phyloP scores from a whole-genome alignment of 2,329 filamentous ascomycete genomes.

The Neopestalotiopsis sp. region DNA sequence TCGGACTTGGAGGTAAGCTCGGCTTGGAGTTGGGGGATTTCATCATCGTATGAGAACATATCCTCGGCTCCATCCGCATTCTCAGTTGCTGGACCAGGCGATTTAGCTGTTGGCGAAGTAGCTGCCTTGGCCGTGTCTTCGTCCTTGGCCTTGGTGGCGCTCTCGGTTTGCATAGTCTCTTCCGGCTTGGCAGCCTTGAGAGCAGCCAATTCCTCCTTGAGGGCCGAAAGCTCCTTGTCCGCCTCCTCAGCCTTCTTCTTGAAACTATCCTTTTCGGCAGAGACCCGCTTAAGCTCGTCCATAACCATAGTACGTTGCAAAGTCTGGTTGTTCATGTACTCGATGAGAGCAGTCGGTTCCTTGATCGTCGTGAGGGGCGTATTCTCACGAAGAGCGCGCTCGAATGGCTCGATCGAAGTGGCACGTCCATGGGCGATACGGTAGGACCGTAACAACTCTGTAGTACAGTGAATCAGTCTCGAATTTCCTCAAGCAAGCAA shows the following conservation, averaged over 20 bases:
- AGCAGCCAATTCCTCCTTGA: slow-evolving; percentile 68
- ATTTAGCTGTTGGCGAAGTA: slow-evolving; percentile 42
- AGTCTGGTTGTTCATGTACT: slow-evolving; percentile 88
- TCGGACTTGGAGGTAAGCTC: slow-evolving; percentile 73
- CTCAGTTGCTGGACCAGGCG: slow-evolving; percentile 52
- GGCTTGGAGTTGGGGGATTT: slow-evolving; percentile 80
- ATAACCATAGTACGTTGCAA: slow-evolving; percentile 90
- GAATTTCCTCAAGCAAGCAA: slow-evolving; percentile 6
- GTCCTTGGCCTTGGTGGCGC: slow-evolving; percentile 39
- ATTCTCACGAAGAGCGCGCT: slow-evolving; percentile 87
- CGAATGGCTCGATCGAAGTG: slow-evolving; percentile 89
- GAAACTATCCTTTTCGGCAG: slow-evolving; percentile 78
- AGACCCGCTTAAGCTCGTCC: slow-evolving; percentile 89
- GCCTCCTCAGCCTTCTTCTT: slow-evolving; percentile 78
- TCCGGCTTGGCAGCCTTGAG: slow-evolving; percentile 42
- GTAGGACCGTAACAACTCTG: slow-evolving; percentile 90
- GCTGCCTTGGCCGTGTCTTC: slow-evolving; percentile 29
- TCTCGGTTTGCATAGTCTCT: slow-evolving; percentile 27
- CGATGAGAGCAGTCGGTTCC: slow-evolving; percentile 82
- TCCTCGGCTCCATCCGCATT: slow-evolving; percentile 62
- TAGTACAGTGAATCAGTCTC: slow-evolving; percentile 17
- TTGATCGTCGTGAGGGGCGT: slow-evolving; percentile 88
- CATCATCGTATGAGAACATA: slow-evolving; percentile 91
- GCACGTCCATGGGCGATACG: slow-evolving; percentile 87
- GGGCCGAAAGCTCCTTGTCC: slow-evolving; percentile 66